Evolutionary conservation across 2,329 filamentous ascomycete genomes (phyloP), one percentile per base, ranked within the genome.

Genomic region (Apiospora kogelbergensis): DNA sequence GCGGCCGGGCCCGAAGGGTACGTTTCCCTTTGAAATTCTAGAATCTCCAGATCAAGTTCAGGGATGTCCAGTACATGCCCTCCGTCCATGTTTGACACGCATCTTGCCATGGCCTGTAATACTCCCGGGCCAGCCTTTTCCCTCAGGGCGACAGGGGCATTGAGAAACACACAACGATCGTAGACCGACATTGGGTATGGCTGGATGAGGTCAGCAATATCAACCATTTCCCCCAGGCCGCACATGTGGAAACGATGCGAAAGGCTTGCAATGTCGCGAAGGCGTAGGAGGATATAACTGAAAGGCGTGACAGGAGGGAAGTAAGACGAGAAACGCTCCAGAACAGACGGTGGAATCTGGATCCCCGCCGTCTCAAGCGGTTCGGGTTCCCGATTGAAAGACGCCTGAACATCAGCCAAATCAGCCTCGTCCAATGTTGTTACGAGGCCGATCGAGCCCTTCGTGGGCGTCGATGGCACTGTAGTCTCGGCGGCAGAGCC

Each of bases 281-380:
- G 83, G 2, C 92, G 91, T 71, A 90, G 84, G 68, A 98, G 80
- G 70, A 98, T 90, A 76, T 94, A 97, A 72, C 90, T 91, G 73
- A 98, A 92, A 0, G 95, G 93, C 0, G 93, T 95, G 6, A 88
- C 86, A 0, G 89, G 87, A 0, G 95, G 93, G 74, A 97, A 97
- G 77, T 95, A 96, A 2, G 88, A 86, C 1, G 92, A 87, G 76
- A 98, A 96, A 9, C 88, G 87, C 76, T 96, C 89, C 42, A 97
- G 83, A 2, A 94, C 85, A 33, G 85, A 79, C 1, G 88, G 84
- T 0, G 94, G 93, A 4, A 95, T 93, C 65, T 91, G 85, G 45
- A 98, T 84, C 30, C 92, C 93, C 0, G 94, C 95, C 1, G 87
- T 85, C 60, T 83, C 82, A 66, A 98, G 86, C 5, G 91, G 89